Percentiles rank a stretch among this genome's conserved stretches.
Conservation (phyloP, 2,329 filamentous ascomycete species). For the Colletotrichum falcatum region DNA sequence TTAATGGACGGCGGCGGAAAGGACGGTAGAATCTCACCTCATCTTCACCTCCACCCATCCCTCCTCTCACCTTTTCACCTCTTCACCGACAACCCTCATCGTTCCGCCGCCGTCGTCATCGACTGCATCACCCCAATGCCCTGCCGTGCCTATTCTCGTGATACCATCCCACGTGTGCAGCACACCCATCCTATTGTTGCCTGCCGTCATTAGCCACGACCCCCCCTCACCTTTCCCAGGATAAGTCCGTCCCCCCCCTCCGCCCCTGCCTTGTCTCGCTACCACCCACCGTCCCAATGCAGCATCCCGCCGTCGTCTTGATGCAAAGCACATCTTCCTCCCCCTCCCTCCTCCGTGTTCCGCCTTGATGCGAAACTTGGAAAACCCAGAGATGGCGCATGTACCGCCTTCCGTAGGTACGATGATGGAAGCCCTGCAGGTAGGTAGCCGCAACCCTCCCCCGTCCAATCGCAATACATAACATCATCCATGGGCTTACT, state of each 20-base stretch:
- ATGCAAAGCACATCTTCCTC: not conserved
- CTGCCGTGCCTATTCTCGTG: slow-evolving; percentile 14
- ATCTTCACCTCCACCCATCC: too few relatives aligned
- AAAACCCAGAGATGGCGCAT: not conserved
- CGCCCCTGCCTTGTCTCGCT: too few relatives aligned
- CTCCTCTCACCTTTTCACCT: slow-evolving; percentile 2
- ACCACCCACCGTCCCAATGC: slow-evolving; percentile 3
- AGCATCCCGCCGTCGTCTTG: not conserved
- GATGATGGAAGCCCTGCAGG: not conserved
- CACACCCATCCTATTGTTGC: slow-evolving; percentile 22
- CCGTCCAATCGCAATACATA: not conserved
- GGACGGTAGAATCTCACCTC: not conserved
- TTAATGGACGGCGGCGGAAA: too few relatives aligned
- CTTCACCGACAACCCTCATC: slow-evolving; percentile 11
- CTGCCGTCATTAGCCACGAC: not conserved
- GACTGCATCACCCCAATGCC: not conserved
- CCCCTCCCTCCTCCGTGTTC: not conserved
- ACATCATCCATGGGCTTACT: not conserved
- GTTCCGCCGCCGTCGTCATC: not conserved
- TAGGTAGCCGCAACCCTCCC: not conserved
- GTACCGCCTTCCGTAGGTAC: not conserved
- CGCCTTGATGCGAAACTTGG: not conserved
- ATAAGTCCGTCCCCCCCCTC: not conserved
- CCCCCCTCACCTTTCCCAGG: not conserved
- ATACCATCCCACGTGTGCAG: slow-evolving; percentile 31